phyloP scores from a whole-genome alignment of 192 early-diverging fungal species.

The Coemansia sp. region DNA sequence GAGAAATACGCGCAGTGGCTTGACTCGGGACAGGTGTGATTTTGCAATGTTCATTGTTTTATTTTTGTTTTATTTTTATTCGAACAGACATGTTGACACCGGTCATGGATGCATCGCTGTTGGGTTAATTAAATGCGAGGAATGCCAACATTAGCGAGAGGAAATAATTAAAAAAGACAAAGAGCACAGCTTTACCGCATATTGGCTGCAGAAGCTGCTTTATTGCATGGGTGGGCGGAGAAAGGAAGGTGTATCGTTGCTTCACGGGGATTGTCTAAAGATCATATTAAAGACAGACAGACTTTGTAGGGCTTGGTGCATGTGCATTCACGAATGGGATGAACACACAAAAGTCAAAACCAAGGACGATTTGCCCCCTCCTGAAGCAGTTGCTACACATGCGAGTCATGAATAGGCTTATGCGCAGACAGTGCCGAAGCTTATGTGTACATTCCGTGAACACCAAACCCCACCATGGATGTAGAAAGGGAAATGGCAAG shows the following conservation, averaged over 20 bases:
- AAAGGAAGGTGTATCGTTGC: no score
- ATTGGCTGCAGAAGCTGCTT: neutral
- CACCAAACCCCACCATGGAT: neutral
- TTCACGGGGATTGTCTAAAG: no score
- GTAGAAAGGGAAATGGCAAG: neutral
- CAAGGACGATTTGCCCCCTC: neutral
- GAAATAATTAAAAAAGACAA: neutral
- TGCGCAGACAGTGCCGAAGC: neutral
- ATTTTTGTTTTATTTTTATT: no score
- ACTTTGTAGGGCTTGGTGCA: neutral
- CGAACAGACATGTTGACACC: neutral
- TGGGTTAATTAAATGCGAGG: neutral
- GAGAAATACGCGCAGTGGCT: constrained; percentile 91
- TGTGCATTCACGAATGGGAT: neutral
- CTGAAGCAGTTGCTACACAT: neutral
- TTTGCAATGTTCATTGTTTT: neutral
- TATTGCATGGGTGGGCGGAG: neutral
- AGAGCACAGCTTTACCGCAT: neutral
- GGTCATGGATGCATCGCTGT: neutral
- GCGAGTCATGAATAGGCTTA: neutral
- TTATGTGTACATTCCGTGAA: neutral
- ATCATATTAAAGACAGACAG: neutral
- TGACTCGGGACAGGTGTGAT: constrained; percentile 52
- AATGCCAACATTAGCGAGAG: neutral
- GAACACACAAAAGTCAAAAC: neutral